Percentiles rank a stretch among this genome's conserved stretches.
Conservation (phyloP, 441 rosid species). For the Corymbia calophylla region DNA sequence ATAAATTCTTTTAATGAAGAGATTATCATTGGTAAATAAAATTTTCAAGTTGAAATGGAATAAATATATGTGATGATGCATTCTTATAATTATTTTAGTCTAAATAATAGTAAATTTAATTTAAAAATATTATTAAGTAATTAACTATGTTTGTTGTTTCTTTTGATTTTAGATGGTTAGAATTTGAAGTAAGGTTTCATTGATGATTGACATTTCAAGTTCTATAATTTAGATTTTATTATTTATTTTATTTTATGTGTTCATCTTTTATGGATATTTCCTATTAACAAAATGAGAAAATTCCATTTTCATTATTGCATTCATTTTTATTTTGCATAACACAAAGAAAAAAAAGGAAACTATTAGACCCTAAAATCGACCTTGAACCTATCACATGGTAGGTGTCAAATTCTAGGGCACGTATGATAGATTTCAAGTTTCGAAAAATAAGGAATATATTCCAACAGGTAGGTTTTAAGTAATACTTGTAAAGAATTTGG, state of each 20-base stretch:
- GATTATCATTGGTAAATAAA: background rate
- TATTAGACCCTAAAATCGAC: rapidly evolving
- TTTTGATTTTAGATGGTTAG: no score
- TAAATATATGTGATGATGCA: no score
- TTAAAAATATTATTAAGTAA: no score
- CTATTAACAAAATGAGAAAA: background rate
- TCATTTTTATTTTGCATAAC: no score
- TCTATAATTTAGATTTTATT: no score
- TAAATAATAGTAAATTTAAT: no score
- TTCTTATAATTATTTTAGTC: no score
- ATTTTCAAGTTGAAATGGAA: background rate
- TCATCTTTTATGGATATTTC: background rate
- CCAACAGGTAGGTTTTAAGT: rapidly evolving
- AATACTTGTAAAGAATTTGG: no score
- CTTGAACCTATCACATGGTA: rapidly evolving
- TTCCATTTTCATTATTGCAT: background rate
- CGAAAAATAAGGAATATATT: rapidly evolving
- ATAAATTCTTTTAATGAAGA: background rate
- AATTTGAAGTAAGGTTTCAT: background rate
- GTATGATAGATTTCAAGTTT: no score
- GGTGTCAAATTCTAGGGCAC: no score
- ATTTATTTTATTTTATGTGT: no score
- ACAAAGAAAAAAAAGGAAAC: rapidly evolving
- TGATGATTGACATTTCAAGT: background rate
- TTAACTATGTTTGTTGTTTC: no score